Conservation (phyloP, 2,329 filamentous ascomycete species). For the Lizonia empirigonia region DNA sequence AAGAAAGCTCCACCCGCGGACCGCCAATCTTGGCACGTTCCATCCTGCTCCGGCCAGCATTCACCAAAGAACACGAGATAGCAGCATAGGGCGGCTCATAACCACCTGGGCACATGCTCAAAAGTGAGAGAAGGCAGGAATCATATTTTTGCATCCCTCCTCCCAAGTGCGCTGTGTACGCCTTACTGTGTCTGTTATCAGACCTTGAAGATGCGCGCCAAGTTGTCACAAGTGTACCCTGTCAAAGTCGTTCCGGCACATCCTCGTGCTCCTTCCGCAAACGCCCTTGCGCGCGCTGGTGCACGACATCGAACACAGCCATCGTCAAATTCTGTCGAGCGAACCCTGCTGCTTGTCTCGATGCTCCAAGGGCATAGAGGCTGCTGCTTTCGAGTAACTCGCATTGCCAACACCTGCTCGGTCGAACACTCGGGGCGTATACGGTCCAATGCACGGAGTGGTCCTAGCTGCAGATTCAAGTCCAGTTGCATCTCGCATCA, state of each 20-base stretch:
- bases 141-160: neutral
- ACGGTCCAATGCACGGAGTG: too few relatives aligned
- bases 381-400: too few relatives aligned
- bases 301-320: neutral
- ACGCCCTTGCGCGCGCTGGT: neutral
- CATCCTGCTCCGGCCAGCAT: slow-evolving; percentile 12
- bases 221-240: slow-evolving; percentile 13
- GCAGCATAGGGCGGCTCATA: neutral
- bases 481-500: neutral
- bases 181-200: slow-evolving; percentile 1
- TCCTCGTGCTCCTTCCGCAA: slow-evolving; percentile 17
- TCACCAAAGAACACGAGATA: slow-evolving; percentile 2
- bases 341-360: too few relatives aligned
- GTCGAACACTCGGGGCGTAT: slow-evolving; percentile 6
- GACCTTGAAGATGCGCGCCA: slow-evolving; percentile 13
- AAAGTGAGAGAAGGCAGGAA: too few relatives aligned
- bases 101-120: neutral
- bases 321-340: neutral
- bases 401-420: neutral
- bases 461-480: neutral
- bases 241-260: slow-evolving; percentile 7
- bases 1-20: slow-evolving; percentile 37
- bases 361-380: too few relatives aligned
- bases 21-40: slow-evolving; percentile 7
- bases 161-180: too few relatives aligned